A percentile compares a stretch with the other conserved stretches of the same genome.
phyloP scores from a whole-genome alignment of 164 flowering plant genomes.

The Houttuynia cordata region DNA sequence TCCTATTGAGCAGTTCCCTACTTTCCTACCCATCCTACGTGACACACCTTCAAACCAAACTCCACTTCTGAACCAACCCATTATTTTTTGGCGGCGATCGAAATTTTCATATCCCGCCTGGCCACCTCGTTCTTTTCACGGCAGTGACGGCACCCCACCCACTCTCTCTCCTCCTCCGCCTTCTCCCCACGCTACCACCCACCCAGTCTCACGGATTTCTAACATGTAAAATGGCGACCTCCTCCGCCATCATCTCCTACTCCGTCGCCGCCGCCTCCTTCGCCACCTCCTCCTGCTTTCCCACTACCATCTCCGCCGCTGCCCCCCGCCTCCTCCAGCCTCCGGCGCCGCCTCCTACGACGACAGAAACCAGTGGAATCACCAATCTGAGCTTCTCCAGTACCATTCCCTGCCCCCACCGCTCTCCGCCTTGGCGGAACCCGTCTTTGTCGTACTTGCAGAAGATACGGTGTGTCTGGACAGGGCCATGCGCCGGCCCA shows the following conservation, averaged over 20 bases:
- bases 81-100: too few relatives aligned
- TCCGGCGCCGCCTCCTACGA: slow-evolving; percentile 26
- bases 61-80: too few relatives aligned
- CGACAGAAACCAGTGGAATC: too few relatives aligned
- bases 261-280: not conserved
- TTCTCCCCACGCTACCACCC: too few relatives aligned
- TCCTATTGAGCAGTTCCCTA: too few relatives aligned
- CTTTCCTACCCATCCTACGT: too few relatives aligned
- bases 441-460: slow-evolving; percentile 50
- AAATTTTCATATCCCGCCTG: too few relatives aligned
- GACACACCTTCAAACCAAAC: too few relatives aligned
- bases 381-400: slow-evolving; percentile 24
- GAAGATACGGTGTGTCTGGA: slow-evolving; percentile 18
- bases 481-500: slow-evolving; percentile 21
- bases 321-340: slow-evolving; percentile 11
- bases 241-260: not conserved
- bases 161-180: too few relatives aligned
- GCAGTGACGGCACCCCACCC: too few relatives aligned
- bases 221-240: slow-evolving; percentile 5
- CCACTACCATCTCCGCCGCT: slow-evolving; percentile 6
- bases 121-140: too few relatives aligned
- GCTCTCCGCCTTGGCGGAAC: slow-evolving; percentile 20
- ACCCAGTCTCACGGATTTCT: not conserved
- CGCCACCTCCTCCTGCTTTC: not conserved
- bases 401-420: slow-evolving; percentile 13